phyloP scores from a whole-genome alignment of 2,329 filamentous ascomycete species.

The Calycina marina region DNA sequence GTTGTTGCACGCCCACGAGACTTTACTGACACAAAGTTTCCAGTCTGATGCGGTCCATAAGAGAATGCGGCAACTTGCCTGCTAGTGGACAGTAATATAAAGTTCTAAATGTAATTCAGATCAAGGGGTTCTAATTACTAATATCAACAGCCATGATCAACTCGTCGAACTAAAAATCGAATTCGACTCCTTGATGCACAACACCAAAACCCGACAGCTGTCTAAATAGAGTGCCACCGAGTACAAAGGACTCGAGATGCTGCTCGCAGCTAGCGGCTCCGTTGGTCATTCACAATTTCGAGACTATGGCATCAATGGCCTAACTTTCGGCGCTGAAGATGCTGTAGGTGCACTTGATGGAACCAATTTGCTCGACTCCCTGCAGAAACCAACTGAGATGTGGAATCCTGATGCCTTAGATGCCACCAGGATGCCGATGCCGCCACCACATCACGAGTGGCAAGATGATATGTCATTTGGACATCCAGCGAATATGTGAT shows the following conservation, averaged over 20 bases:
- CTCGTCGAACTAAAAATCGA: neutral
- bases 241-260: neutral
- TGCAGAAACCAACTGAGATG: neutral
- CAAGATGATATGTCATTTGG: no score
- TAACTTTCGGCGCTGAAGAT: neutral
- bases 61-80: slow-evolving; percentile 14
- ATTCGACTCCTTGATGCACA: neutral
- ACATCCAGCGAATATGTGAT: no score
- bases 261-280: neutral
- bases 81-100: slow-evolving; percentile 5
- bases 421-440: no score
- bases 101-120: neutral
- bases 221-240: neutral
- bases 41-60: slow-evolving; percentile 13
- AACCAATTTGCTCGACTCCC: neutral
- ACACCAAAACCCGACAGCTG: neutral
- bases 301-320: neutral
- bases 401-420: neutral
- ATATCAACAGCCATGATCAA: neutral
- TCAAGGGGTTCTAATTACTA: no score
- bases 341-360: neutral
- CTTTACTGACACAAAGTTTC: no score
- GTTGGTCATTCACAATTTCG: neutral
- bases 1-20: no score
- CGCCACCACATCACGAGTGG: no score